Evolutionary conservation across 2,329 filamentous ascomycete genomes (phyloP).

Genomic region (Coniella lustricola): DNA sequence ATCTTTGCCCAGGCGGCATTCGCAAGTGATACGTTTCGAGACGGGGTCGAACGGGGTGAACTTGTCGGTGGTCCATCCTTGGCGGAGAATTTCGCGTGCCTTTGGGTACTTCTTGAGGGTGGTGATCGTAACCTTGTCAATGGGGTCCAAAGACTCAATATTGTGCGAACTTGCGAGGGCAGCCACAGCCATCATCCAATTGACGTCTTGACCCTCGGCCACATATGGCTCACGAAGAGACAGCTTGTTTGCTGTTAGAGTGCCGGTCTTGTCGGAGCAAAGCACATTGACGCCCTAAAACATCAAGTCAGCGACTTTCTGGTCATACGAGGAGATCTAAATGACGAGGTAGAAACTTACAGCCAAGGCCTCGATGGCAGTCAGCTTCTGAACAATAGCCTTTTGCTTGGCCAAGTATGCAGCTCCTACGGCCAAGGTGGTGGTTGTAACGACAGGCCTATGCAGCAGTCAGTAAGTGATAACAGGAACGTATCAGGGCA

Average conservation of each 20-base stretch:
- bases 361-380: constrained; percentile 68
- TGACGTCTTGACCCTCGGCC: constrained; percentile 68
- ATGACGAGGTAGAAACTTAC: constrained; percentile 1
- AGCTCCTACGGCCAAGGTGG: constrained; percentile 68
- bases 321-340: no score
- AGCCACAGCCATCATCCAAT: constrained; percentile 80
- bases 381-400: constrained; percentile 73
- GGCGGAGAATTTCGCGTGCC: constrained; percentile 66
- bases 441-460: constrained; percentile 65
- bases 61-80: constrained; percentile 71
- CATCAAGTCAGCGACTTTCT: not conserved
- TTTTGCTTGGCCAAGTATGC: constrained; percentile 72
- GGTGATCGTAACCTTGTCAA: constrained; percentile 72
- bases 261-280: constrained; percentile 78
- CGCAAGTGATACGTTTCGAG: constrained; percentile 69
- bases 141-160: constrained; percentile 70
- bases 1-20: constrained; percentile 63
- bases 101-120: constrained; percentile 71
- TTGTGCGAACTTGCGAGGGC: constrained; percentile 73
- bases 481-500: no score
- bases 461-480: no score
- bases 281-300: constrained; percentile 61
- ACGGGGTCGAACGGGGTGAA: constrained; percentile 74
- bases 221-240: constrained; percentile 72
- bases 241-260: constrained; percentile 67